Evolutionary conservation across 2,329 filamentous ascomycete genomes (phyloP).

Genomic region (Cladorrhinum sp.): DNA sequence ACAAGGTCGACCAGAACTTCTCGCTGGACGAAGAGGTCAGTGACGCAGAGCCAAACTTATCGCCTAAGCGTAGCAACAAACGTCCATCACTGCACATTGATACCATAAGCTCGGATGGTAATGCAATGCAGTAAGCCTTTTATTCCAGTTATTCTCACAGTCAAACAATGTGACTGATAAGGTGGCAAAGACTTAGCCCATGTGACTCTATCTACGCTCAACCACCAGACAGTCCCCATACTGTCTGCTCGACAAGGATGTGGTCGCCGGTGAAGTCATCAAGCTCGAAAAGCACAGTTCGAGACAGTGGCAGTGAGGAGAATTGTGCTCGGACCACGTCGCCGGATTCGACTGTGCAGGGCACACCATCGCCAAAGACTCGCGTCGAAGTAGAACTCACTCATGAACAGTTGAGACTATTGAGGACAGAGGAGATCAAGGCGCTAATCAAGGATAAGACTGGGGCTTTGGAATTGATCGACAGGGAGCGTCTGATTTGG

Average conservation of each 20-base stretch:
- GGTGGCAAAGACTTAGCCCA: not conserved
- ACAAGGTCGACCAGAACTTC: conserved; percentile 5
- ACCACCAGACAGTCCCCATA: not conserved
- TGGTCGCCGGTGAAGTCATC: not conserved
- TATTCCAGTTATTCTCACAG: not conserved
- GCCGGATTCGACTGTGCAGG: not conserved
- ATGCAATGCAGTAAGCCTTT: not conserved
- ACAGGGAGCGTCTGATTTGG: no score
- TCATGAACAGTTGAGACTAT: not conserved
- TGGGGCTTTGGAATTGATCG: not conserved
- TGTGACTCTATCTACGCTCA: not conserved
- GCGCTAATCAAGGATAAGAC: not conserved
- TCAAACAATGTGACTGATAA: not conserved
- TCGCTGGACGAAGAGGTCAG: not conserved
- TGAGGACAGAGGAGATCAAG: not conserved
- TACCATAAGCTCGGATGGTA: not conserved
- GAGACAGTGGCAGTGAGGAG: not conserved
- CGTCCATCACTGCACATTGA: not conserved
- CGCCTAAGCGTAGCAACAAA: not conserved
- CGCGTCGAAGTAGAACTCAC: not conserved
- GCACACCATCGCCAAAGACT: not conserved
- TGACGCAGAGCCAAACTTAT: not conserved
- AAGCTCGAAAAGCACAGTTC: not conserved
- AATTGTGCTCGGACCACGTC: not conserved
- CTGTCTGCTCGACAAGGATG: not conserved